A percentile compares a stretch with the other conserved stretches of the same genome.
phyloP scores from a whole-genome alignment of 305 asterid species.

The Fraxinus platypoda region DNA sequence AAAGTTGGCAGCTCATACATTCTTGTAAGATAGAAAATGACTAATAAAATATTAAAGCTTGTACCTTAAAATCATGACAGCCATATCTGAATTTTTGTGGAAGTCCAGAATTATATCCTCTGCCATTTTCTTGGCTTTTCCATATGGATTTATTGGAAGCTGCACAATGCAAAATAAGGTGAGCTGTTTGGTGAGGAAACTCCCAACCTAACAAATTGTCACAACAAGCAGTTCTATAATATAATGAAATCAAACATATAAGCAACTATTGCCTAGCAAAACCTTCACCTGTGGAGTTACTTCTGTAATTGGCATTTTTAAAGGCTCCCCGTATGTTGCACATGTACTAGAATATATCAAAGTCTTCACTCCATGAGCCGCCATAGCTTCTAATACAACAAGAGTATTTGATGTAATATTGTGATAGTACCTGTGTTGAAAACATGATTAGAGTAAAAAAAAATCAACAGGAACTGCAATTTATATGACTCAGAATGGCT shows the following conservation, averaged over 20 bases:
- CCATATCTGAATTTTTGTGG: conserved; percentile 84
- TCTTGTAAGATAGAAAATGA: not conserved
- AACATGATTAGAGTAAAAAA: conserved; percentile 16
- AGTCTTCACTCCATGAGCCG: conserved; percentile 66
- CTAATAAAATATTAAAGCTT: not conserved
- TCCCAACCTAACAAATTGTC: not conserved
- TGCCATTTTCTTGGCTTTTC: conserved; percentile 98
- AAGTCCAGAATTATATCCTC: conserved; percentile 93
- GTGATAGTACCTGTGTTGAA: conserved; percentile 78
- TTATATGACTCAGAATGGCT: not conserved
- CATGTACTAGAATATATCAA: conserved; percentile 95
- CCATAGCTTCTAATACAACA: conserved; percentile 82
- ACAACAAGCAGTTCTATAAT: not conserved
- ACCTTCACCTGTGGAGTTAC: conserved; percentile 70
- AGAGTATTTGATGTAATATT: conserved; percentile 94
- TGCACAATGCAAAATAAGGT: conserved; percentile 31
- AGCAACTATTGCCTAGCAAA: not conserved
- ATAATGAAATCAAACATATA: not conserved
- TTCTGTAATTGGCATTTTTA: conserved; percentile 94
- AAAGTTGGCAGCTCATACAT: not conserved
- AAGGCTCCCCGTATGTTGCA: conserved; percentile 96
- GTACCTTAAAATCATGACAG: conserved; percentile 90
- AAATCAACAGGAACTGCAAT: not conserved
- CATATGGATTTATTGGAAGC: conserved; percentile 94
- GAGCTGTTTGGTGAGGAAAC: conserved; percentile 20